Conservation (phyloP, 2,329 filamentous ascomycete genomes). For the Sporothrix brasiliensis region DNA sequence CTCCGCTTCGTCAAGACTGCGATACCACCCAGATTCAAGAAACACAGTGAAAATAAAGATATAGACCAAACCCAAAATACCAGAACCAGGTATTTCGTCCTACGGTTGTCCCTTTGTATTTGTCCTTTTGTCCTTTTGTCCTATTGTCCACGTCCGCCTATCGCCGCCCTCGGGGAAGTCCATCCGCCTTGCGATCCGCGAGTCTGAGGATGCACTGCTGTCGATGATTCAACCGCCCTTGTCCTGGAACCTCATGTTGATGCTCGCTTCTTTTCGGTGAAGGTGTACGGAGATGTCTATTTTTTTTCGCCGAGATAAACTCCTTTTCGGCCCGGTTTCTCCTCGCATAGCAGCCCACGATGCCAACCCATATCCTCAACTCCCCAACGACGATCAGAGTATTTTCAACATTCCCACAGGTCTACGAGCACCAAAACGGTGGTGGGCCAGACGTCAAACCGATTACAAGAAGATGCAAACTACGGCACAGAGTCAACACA, state of each 20-base stretch:
- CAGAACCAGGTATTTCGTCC: background rate
- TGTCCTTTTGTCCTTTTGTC: too few relatives aligned
- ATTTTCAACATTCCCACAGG: background rate
- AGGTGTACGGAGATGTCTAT: background rate
- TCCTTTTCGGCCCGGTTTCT: constrained; percentile 19
- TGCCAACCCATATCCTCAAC: background rate
- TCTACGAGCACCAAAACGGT: background rate
- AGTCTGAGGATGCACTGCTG: constrained; percentile 16
- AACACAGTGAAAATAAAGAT: background rate
- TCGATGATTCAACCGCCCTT: constrained; percentile 25
- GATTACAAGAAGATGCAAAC: background rate
- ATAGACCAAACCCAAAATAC: background rate
- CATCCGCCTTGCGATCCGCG: constrained; percentile 9
- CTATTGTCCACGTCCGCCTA: background rate
- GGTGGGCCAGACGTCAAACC: too few relatives aligned
- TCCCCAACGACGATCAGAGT: background rate
- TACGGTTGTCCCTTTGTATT: background rate
- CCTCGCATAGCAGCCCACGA: background rate
- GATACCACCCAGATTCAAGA: background rate
- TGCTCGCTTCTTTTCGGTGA: background rate
- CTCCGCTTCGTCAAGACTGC: background rate
- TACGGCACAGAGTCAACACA: background rate
- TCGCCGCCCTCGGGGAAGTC: background rate
- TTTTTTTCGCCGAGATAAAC: background rate
- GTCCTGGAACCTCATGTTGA: constrained; percentile 23